Conservation (phyloP, 179 eudicot genomes). For the Patellifolia procumbens region DNA sequence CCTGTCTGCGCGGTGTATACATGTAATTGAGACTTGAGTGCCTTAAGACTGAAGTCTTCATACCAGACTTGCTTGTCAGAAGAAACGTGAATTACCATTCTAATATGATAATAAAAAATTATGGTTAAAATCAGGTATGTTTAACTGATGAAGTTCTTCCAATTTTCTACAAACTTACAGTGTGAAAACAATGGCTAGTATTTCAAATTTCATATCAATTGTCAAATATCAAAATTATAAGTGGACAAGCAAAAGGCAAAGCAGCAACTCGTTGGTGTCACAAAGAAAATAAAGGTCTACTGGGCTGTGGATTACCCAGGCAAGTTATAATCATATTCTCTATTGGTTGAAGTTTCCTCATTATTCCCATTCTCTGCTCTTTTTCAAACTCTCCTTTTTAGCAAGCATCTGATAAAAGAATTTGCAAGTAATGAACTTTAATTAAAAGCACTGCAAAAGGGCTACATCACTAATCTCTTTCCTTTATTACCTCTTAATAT, state of each 20-base stretch:
- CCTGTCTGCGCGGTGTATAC: not conserved
- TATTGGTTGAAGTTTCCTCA: conserved; percentile 26
- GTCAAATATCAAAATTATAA: conserved; percentile 14
- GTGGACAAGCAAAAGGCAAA: conserved; percentile 29
- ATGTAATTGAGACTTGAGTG: not conserved
- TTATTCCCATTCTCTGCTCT: conserved; percentile 18
- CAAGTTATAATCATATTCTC: conserved; percentile 40
- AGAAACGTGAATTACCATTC: not conserved
- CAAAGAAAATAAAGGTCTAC: conserved; percentile 23
- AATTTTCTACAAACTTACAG: not conserved
- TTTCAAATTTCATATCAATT: conserved; percentile 9
- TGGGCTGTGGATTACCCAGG: conserved; percentile 27
- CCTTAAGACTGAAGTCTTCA: too few species aligned
- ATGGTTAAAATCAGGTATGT: not conserved
- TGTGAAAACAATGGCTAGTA: conserved; percentile 25
- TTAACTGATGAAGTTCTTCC: conserved; percentile 7
- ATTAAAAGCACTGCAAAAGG: conserved; percentile 31
- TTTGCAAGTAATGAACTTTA: conserved; percentile 24
- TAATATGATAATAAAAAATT: not conserved
- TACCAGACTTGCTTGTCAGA: conserved; percentile 10
- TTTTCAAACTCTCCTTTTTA: conserved; percentile 19
- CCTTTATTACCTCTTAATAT: conserved; percentile 26
- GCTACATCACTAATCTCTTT: conserved; percentile 33
- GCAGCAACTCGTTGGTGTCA: conserved; percentile 30
- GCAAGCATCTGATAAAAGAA: conserved; percentile 32